A percentile compares a stretch with the other conserved stretches of the same genome.
phyloP scores from a whole-genome alignment of 225 moss, liverwort and hornwort genomes.

The Pleurozium schreberi region DNA sequence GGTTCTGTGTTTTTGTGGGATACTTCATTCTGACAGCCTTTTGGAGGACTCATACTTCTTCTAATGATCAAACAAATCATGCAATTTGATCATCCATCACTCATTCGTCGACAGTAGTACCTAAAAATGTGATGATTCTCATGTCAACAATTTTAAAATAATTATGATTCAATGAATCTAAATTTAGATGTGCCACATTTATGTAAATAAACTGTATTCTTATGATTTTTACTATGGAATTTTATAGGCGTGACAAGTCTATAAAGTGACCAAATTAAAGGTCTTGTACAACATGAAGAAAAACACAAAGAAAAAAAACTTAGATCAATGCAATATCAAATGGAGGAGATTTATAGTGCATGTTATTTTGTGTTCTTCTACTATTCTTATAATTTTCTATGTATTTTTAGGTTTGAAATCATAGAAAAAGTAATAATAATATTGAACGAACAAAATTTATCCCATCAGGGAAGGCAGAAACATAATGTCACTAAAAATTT shows the following conservation, averaged over 20 bases:
- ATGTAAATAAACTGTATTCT: neutral
- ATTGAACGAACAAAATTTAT: too few species aligned
- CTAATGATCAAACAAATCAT: neutral
- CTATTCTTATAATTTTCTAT: neutral
- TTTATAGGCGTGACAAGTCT: too few species aligned
- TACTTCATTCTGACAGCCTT: too few species aligned
- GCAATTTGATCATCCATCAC: neutral
- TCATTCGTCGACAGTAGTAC: neutral
- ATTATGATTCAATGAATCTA: neutral
- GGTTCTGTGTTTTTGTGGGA: too few species aligned
- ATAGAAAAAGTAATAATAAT: too few species aligned
- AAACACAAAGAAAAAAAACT: too few species aligned
- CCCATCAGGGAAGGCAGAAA: too few species aligned
- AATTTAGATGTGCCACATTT: neutral
- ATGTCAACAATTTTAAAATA: neutral
- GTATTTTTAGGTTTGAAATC: too few species aligned
- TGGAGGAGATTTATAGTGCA: neutral
- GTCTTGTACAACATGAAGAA: neutral
- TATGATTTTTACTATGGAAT: neutral
- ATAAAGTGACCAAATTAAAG: neutral
- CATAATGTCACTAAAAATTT: too few species aligned
- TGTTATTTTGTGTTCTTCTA: neutral
- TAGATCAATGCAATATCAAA: neutral
- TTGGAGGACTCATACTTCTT: too few species aligned
- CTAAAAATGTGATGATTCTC: neutral